These are phyloP conservation scores for Triglochin maritima DNA, from an alignment of 106 monocot genomes.

Conservation along the genomic window DNA sequence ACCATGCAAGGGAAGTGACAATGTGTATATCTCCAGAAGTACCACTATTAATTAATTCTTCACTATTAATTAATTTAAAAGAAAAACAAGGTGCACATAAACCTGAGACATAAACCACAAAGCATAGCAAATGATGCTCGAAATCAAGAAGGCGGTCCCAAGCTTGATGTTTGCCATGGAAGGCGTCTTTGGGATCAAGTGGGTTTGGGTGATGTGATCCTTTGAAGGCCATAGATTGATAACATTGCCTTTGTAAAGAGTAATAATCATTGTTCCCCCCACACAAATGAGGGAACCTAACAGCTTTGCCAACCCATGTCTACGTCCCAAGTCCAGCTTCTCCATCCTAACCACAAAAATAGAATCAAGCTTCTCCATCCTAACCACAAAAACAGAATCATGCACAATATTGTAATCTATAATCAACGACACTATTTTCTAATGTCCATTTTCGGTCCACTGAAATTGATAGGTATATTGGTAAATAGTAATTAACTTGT, in stretches of 20 bases:
- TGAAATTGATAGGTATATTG: too few relatives aligned
- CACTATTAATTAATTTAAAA: too few relatives aligned
- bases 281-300: slow-evolving; percentile 20
- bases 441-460: too few relatives aligned
- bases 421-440: neutral
- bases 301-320: slow-evolving; percentile 14
- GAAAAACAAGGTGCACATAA: neutral
- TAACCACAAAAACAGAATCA: neutral
- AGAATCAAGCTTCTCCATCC: too few relatives aligned
- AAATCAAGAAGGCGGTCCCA: slow-evolving; percentile 37
- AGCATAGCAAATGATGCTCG: slow-evolving; percentile 40
- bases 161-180: slow-evolving; percentile 6
- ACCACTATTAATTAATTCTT: too few relatives aligned
- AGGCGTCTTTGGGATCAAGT: neutral
- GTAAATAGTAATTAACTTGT: too few relatives aligned
- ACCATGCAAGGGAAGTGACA: too few relatives aligned
- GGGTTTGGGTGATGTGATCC: neutral
- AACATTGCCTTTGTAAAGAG: slow-evolving; percentile 41
- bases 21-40: too few relatives aligned
- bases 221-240: slow-evolving; percentile 34
- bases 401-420: neutral
- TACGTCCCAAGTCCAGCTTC: slow-evolving; percentile 10
- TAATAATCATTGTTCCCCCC: slow-evolving; percentile 30
- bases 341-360: slow-evolving; percentile 9
- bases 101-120: slow-evolving; percentile 57